Percentiles rank a stretch among this genome's conserved stretches.
Evolutionary conservation across 352 stramenopile genomes (phyloP).

Genomic region (Blastocystis hominis): DNA sequence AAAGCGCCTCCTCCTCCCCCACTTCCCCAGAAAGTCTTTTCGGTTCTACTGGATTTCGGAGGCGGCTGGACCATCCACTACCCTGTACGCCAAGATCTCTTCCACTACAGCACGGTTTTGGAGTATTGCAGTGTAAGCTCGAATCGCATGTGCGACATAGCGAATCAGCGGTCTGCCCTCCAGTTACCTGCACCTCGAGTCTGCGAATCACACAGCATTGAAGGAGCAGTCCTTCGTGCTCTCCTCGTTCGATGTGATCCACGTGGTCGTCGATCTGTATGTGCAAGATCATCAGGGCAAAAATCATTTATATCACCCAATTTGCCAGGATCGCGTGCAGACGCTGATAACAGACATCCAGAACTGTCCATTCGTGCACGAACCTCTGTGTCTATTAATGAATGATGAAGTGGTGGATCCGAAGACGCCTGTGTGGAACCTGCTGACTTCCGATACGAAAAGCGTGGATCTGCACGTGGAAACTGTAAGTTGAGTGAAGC

Average conservation of each 20-base stretch:
- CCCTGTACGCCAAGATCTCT: not conserved
- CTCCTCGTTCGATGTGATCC: not conserved
- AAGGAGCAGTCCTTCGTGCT: not conserved
- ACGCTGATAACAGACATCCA: constrained; percentile 19
- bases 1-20: not conserved
- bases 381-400: not conserved
- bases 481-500: not conserved
- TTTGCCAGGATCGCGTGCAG: not conserved
- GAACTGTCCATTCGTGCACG: constrained; percentile 31
- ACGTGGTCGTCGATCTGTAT: not conserved
- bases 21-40: not conserved
- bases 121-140: not conserved
- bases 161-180: not conserved
- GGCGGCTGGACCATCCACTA: not conserved
- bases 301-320: not conserved
- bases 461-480: not conserved
- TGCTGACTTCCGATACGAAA: not conserved
- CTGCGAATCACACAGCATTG: not conserved
- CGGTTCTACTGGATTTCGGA: not conserved
- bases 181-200: not conserved
- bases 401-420: not conserved
- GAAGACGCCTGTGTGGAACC: not conserved
- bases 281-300: not conserved
- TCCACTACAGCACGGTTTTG: not conserved
- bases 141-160: not conserved